Evolutionary conservation across 495 filamentous ascomycete species (phyloP).

Genomic region (Letharia columbiana): DNA sequence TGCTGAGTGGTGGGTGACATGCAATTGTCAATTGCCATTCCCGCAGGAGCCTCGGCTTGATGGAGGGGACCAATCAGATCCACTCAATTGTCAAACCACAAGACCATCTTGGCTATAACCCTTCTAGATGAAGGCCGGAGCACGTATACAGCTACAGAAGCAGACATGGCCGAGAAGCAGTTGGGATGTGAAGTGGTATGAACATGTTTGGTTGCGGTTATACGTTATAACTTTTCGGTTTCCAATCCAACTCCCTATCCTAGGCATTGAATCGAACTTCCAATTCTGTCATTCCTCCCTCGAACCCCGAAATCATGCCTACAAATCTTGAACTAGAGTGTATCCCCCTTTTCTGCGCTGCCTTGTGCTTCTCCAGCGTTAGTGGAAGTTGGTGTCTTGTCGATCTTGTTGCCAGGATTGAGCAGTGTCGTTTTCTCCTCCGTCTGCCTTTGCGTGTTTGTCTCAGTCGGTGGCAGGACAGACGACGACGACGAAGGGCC

Average conservation of each 20-base stretch:
- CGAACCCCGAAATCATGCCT: background rate
- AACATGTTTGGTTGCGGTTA: background rate
- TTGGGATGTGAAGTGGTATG: background rate
- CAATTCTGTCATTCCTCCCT: background rate
- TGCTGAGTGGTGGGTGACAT: background rate
- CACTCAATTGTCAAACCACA: background rate
- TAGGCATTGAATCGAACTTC: background rate
- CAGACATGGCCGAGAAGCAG: background rate
- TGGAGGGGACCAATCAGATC: background rate
- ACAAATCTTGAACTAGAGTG: background rate
- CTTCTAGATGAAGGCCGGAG: background rate
- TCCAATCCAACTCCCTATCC: background rate
- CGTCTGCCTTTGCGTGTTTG: slow-evolving; percentile 23
- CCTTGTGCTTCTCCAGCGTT: slow-evolving; percentile 20
- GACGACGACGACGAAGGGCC: slow-evolving; percentile 6
- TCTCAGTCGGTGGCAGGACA: slow-evolving; percentile 7
- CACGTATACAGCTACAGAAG: background rate
- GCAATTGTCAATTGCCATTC: slow-evolving; percentile 2
- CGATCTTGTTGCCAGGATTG: slow-evolving; percentile 11
- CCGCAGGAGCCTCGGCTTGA: slow-evolving; percentile 5
- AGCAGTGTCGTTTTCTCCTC: slow-evolving; percentile 19
- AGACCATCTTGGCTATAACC: background rate
- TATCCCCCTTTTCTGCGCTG: background rate
- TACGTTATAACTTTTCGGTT: background rate
- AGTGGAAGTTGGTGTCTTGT: slow-evolving; percentile 22